Evolutionary conservation across 169 alveolate species (phyloP).

Genomic region (Babesia ovis): DNA sequence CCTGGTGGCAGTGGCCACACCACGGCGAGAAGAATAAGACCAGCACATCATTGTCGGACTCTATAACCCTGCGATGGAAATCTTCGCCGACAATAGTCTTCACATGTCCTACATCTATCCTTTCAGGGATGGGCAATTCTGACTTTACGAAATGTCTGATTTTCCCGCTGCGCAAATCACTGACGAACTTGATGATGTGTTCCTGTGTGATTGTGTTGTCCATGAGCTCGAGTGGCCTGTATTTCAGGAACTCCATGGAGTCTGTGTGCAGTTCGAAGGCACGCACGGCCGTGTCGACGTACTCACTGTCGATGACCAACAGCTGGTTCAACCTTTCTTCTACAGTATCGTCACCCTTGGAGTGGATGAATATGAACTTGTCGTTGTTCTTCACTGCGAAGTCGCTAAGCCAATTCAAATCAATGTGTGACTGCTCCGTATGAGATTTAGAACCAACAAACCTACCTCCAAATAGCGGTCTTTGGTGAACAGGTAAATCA

Average conservation of each 20-base stretch:
- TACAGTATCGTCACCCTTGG: conserved; percentile 63
- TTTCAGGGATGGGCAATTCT: conserved; percentile 50
- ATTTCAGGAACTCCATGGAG: conserved; percentile 43
- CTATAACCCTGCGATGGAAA: conserved; percentile 57
- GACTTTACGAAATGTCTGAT: conserved; percentile 54
- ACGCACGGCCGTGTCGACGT: conserved; percentile 62
- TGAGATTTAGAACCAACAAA: background rate
- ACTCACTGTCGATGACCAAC: conserved; percentile 52
- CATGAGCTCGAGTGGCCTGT: conserved; percentile 30
- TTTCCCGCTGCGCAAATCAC: conserved; percentile 37
- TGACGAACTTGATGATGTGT: conserved; percentile 31
- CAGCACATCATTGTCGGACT: conserved; percentile 51
- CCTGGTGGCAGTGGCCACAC: conserved; percentile 70
- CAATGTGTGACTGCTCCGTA: conserved; percentile 6
- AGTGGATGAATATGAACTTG: conserved; percentile 54
- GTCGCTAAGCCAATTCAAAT: conserved; percentile 32
- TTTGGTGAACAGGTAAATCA: conserved; percentile 59
- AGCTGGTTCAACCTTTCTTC: conserved; percentile 44
- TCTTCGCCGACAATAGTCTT: conserved; percentile 66
- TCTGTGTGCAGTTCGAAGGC: conserved; percentile 60
- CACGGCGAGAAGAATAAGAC: conserved; percentile 58
- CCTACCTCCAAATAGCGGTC: conserved; percentile 34
- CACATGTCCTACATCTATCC: conserved; percentile 54
- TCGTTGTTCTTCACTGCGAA: conserved; percentile 54
- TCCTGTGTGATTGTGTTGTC: conserved; percentile 30